Percentiles rank a stretch among this genome's conserved stretches.
Evolutionary conservation across 805 yeast genomes (phyloP).

Genomic region (Metschnikowia sp.): DNA sequence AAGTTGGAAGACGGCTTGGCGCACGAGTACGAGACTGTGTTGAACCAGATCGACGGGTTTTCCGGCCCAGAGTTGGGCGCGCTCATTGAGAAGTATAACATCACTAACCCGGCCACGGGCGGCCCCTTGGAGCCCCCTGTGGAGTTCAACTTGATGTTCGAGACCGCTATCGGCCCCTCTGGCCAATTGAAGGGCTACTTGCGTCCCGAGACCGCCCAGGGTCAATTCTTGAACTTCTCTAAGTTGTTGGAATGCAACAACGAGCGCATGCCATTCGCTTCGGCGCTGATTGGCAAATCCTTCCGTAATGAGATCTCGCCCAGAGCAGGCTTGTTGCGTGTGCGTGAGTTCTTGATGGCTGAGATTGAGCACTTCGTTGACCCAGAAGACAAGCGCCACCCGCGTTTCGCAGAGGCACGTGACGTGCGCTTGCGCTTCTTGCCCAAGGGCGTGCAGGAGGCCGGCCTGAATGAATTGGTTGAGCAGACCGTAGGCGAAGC

Average conservation of each 20-base stretch:
- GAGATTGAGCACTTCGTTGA: conserved; percentile 99
- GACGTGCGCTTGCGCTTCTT: conserved; percentile 72
- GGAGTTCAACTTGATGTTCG: conserved; percentile 98
- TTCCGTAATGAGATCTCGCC: conserved; percentile 99
- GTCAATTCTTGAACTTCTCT: conserved; percentile 94
- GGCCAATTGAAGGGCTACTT: conserved; percentile 93
- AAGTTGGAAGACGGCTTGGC: conserved; percentile 80
- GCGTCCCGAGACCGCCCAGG: conserved; percentile 99
- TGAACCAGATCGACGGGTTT: conserved; percentile 94
- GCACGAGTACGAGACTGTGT: conserved; percentile 75
- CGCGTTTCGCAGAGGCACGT: conserved; percentile 71
- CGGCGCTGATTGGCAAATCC: conserved; percentile 97
- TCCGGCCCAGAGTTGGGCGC: conserved; percentile 92
- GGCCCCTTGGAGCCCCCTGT: conserved; percentile 84
- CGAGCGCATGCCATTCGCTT: conserved; percentile 98
- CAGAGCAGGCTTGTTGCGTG: conserved; percentile 94
- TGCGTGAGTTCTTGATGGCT: conserved; percentile 98
- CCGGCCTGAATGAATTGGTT: conserved; percentile 70
- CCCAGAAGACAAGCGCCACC: conserved; percentile 81
- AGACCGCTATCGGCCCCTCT: conserved; percentile 98
- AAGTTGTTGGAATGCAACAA: conserved; percentile 93
- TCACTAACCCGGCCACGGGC: conserved; percentile 88
- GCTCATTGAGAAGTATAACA: conserved; percentile 75
- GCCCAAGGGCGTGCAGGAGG: conserved; percentile 83
- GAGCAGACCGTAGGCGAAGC: conserved; percentile 85